These are phyloP conservation scores for Rhizopogon rudus DNA, from an alignment of 768 basidiomycete genomes.

Conservation along the genomic window DNA sequence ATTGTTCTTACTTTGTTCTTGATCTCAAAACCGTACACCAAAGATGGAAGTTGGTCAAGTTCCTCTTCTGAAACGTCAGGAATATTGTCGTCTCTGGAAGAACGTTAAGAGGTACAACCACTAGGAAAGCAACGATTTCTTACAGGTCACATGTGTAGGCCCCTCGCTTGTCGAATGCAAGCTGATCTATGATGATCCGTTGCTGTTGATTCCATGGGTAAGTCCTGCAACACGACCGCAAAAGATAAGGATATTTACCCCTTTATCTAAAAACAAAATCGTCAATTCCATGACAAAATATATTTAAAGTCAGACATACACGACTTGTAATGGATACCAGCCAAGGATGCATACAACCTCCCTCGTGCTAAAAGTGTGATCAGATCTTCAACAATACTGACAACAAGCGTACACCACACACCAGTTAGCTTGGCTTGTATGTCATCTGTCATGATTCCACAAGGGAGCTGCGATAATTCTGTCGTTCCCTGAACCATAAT, in stretches of 20 bases:
- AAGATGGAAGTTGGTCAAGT: constrained; percentile 18
- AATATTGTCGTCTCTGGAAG: neutral
- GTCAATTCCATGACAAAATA: neutral
- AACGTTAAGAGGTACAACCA: too few species aligned
- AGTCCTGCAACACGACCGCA: constrained; percentile 53
- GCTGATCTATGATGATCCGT: neutral
- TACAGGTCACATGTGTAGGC: neutral
- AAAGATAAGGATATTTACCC: constrained; percentile 19
- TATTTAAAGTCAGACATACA: constrained; percentile 7
- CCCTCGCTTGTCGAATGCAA: neutral
- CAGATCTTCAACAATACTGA: neutral
- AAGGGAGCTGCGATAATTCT: constrained; percentile 3
- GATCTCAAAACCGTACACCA: constrained; percentile 61
- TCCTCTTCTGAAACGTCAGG: neutral
- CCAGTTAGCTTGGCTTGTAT: constrained; percentile 6
- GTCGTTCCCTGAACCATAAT: constrained; percentile 9
- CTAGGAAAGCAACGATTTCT: too few species aligned
- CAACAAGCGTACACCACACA: neutral
- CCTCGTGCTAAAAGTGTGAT: constrained; percentile 8
- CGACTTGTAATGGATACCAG: constrained; percentile 12
- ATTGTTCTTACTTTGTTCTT: constrained; percentile 35
- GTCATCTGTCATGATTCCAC: constrained; percentile 7
- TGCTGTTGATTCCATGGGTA: constrained; percentile 35
- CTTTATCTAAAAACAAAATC: constrained; percentile 6
- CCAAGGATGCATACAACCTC: constrained; percentile 3